Base-by-base conservation (phyloP, 2,329 filamentous ascomycete genomes). In the Aspergillus bombycis region DNA sequence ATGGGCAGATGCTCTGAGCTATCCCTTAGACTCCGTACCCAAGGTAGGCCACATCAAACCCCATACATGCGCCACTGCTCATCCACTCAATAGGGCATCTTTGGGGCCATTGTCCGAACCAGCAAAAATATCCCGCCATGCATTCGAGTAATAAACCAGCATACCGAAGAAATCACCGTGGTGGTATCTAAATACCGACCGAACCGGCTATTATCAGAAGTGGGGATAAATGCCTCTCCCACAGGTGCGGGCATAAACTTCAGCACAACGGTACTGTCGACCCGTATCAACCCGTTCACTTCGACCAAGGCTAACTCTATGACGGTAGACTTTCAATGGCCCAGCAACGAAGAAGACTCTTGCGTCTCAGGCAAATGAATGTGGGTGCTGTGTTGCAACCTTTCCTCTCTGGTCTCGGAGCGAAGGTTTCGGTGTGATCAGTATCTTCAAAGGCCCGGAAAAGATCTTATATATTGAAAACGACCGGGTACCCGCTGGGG, bases 341-440 rank as follows among this genome's bases (percentile, higher is more conserved):
- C 58, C 58, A 4, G 58, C 58, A 2, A 60, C 58, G 21, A 53
- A 48, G 14, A 62, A 62, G 30, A 62, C 45, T 9, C 46, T 62
- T 16, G 34, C 34, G 3, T 21, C 61, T 1, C 46, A 52, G 4
- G 10, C 11, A 1, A 9, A 19, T 4, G 46, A 45, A 23, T 12
- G 14, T 5, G 55, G 28, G 7, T 19, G 32, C 11, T 62, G 56
- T 2, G 41, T 14, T 21, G 61, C 34, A 3, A 50, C 43, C 0
- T 62, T 58, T 55, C 61, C 61, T 6, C 61, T 62, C 12, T 62
- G 61, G 61, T 58, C 61, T 26, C 43, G 56, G 4, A 53, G 52
- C 3, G 61, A 58, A 11, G 56, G 61, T 2, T 62, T 62, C 16
- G 61, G 55, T 10, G 61, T 62, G 16, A 48, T 62, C 14, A 58